A percentile compares a stretch with the other conserved stretches of the same genome.
Evolutionary conservation across 2,329 filamentous ascomycete species (phyloP).

Genomic region (Allantophomopsis cytisporea): DNA sequence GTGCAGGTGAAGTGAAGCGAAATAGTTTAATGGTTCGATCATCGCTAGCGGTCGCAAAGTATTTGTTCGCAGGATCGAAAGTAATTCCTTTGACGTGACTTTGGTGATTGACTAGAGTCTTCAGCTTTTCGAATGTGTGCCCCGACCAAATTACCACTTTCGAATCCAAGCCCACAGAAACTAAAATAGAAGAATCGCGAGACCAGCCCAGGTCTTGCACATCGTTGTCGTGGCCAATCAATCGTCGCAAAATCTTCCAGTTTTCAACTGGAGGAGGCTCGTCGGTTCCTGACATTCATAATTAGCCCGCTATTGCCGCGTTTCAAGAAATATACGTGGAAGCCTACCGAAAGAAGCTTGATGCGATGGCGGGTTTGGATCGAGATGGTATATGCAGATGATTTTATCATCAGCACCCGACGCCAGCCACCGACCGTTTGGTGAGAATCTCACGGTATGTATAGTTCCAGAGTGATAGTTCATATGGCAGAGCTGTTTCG

Average conservation of each 20-base stretch:
- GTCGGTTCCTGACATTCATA: constrained; percentile 43
- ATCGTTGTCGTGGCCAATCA: constrained; percentile 97
- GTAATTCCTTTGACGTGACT: constrained; percentile 98
- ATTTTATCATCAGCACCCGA: constrained; percentile 98
- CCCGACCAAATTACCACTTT: constrained; percentile 99
- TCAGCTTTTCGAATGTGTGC: constrained; percentile 94
- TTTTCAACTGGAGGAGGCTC: constrained; percentile 92
- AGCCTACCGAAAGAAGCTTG: constrained; percentile 66
- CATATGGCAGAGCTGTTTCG: constrained; percentile 92
- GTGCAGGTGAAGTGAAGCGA: constrained; percentile 78
- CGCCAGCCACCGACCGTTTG: constrained; percentile 87
- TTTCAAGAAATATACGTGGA: background rate
- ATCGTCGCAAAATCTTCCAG: constrained; percentile 86
- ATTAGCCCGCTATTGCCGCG: background rate
- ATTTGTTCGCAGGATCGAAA: constrained; percentile 97
- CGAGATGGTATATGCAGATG: constrained; percentile 90
- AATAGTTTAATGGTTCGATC: constrained; percentile 96
- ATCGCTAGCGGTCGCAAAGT: constrained; percentile 95
- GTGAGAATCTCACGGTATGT: constrained; percentile 91
- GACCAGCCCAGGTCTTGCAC: constrained; percentile 98
- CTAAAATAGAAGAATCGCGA: constrained; percentile 84
- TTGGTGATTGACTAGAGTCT: constrained; percentile 83
- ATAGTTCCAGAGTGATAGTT: constrained; percentile 97
- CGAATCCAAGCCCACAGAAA: constrained; percentile 91
- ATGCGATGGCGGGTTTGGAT: constrained; percentile 60